phyloP scores from a whole-genome alignment of 1,284 basidiomycete genomes.

The Ganoderma lucidum region DNA sequence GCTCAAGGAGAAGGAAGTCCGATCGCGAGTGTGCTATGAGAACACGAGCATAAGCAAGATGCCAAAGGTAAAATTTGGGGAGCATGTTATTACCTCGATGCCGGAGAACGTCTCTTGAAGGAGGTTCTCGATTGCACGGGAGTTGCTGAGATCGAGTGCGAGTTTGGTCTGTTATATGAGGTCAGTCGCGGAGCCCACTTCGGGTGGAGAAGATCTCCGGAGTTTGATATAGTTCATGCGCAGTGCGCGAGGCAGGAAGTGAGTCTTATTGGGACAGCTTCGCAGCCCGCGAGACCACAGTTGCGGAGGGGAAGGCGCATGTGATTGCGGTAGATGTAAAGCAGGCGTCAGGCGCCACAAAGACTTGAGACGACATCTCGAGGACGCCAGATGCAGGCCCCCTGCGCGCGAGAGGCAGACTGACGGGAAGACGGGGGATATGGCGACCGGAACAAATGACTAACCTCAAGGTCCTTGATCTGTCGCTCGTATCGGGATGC shows the following conservation, averaged over 20 bases:
- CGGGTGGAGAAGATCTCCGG: slow-evolving; percentile 10
- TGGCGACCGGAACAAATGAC: slow-evolving; percentile 27
- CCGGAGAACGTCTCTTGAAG: slow-evolving; percentile 66
- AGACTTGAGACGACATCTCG: slow-evolving; percentile 18
- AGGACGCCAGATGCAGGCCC: slow-evolving; percentile 10
- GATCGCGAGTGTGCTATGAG: slow-evolving; percentile 61
- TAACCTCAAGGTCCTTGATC: slow-evolving; percentile 76
- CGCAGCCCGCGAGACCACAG: not conserved
- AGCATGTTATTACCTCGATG: slow-evolving; percentile 56
- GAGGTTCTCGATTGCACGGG: slow-evolving; percentile 71
- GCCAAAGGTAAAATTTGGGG: not conserved
- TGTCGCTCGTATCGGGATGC: slow-evolving; percentile 64
- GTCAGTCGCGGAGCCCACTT: slow-evolving; percentile 26
- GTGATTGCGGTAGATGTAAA: slow-evolving; percentile 22
- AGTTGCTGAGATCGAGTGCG: slow-evolving; percentile 73
- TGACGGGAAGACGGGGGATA: not conserved
- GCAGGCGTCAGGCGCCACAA: slow-evolving; percentile 15
- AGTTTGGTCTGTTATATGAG: slow-evolving; percentile 57
- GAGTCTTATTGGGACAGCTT: not conserved
- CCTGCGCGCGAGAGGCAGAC: not conserved
- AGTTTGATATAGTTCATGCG: slow-evolving; percentile 1
- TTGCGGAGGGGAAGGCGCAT: slow-evolving; percentile 15
- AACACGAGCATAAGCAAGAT: not conserved
- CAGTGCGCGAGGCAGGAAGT: not conserved
- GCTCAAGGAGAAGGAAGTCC: slow-evolving; percentile 61